These are phyloP conservation scores for Penicillium sp. DNA, from an alignment of 2,329 filamentous ascomycete genomes.

Conservation along the genomic window DNA sequence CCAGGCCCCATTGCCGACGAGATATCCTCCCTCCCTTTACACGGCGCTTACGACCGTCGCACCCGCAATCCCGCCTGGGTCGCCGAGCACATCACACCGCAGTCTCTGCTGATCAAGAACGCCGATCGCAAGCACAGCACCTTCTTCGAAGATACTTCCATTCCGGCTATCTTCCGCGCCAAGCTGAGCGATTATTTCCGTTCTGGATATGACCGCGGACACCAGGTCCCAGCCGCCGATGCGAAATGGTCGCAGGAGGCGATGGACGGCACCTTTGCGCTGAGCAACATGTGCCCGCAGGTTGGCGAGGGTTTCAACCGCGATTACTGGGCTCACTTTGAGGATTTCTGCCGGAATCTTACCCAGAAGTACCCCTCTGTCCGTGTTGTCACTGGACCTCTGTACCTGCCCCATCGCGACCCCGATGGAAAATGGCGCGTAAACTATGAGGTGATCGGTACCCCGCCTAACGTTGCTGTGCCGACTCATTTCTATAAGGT, in stretches of 20 bases:
- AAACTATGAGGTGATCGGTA: conserved; percentile 92
- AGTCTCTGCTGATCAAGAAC: conserved; percentile 71
- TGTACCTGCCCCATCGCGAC: conserved; percentile 87
- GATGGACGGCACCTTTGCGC: conserved; percentile 92
- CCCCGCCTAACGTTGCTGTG: conserved; percentile 88
- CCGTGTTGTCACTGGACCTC: conserved; percentile 85
- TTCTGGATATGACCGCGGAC: conserved; percentile 90
- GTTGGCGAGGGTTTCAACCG: conserved; percentile 98
- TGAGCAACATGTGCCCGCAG: conserved; percentile 97
- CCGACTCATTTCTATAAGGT: conserved; percentile 99
- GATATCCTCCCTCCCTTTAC: conserved; percentile 70
- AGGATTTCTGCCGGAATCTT: conserved; percentile 90
- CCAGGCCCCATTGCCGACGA: conserved; percentile 87
- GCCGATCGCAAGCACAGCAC: conserved; percentile 81
- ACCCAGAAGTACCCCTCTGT: conserved; percentile 81
- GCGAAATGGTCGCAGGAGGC: conserved; percentile 92
- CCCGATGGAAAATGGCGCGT: conserved; percentile 94
- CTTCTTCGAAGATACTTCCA: conserved; percentile 77
- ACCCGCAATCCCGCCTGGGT: conserved; percentile 93
- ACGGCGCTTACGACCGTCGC: conserved; percentile 87
- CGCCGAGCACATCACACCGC: conserved; percentile 90
- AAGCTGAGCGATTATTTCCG: conserved; percentile 92
- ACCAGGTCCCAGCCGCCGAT: conserved; percentile 96
- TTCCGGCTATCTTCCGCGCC: conserved; percentile 85
- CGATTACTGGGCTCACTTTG: conserved; percentile 99